Evolutionary conservation across 306 rosid genomes (phyloP).

Genomic region (Dryas alaskensis): DNA sequence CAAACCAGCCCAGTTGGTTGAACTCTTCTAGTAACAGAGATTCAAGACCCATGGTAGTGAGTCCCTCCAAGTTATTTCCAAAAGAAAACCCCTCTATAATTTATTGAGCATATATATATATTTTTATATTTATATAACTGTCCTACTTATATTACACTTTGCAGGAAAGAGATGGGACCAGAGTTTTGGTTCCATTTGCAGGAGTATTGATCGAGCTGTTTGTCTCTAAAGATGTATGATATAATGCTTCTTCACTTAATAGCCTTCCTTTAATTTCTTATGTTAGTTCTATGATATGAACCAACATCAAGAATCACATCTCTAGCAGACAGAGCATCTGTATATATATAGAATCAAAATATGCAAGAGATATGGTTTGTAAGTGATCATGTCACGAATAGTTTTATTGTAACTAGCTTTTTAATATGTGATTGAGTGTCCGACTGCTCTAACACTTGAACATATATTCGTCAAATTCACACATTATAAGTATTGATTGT

Average conservation of each 20-base stretch:
- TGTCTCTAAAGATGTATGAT: constrained; percentile 60
- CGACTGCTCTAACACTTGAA: no score
- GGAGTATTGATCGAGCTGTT: constrained; percentile 80
- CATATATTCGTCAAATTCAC: neutral
- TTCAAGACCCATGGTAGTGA: constrained; percentile 47
- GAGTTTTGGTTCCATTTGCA: constrained; percentile 67
- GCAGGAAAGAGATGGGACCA: constrained; percentile 76
- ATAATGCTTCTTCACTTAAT: neutral
- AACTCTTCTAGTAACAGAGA: constrained; percentile 50
- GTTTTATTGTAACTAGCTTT: neutral
- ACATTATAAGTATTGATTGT: neutral
- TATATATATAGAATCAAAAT: no score
- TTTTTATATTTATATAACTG: neutral
- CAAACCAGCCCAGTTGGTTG: constrained; percentile 75
- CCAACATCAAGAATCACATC: no score
- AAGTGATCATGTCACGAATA: neutral
- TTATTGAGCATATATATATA: neutral
- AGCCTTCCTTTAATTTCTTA: neutral
- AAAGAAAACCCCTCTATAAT: no score
- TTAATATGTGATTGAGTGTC: no score
- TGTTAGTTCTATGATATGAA: neutral
- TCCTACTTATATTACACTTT: neutral
- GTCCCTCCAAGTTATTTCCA: neutral
- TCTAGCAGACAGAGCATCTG: no score
- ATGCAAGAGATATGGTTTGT: no score